Percentiles rank a stretch among this genome's conserved stretches.
Evolutionary conservation across 1,284 basidiomycete genomes (phyloP).

Genomic region (Pulveroboletus sp.): DNA sequence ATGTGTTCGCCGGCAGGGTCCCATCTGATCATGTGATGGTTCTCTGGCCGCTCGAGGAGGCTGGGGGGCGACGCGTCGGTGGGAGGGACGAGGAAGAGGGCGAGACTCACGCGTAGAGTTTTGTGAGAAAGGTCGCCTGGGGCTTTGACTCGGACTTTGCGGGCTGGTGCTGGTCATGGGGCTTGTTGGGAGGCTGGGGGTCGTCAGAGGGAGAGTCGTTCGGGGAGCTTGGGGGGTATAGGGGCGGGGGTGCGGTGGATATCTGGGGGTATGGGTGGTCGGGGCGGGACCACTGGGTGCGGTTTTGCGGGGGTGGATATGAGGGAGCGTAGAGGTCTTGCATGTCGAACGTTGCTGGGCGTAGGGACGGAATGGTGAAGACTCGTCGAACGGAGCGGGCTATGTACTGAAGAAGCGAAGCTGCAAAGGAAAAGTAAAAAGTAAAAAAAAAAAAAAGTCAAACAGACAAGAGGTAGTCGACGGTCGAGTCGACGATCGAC

Average conservation of each 20-base stretch:
- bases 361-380: constrained; percentile 40
- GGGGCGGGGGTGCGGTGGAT: constrained; percentile 34
- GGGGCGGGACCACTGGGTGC: constrained; percentile 39
- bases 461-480: constrained; percentile 34
- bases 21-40: constrained; percentile 92
- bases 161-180: constrained; percentile 51
- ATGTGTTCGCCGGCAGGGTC: constrained; percentile 87
- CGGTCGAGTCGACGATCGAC: constrained; percentile 38
- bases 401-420: constrained; percentile 35
- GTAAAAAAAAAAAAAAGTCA: constrained; percentile 25
- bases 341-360: constrained; percentile 40
- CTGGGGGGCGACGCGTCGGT: constrained; percentile 42
- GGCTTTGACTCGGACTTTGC: constrained; percentile 69
- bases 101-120: constrained; percentile 80
- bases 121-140: constrained; percentile 88
- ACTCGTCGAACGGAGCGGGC: constrained; percentile 32
- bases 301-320: constrained; percentile 41
- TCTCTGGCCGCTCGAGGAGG: constrained; percentile 80
- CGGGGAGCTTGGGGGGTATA: constrained; percentile 47
- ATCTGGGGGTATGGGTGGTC: constrained; percentile 41
- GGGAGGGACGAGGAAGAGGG: not conserved
- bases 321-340: constrained; percentile 70
- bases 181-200: constrained; percentile 43
- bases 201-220: constrained; percentile 50
- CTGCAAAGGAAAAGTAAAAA: not conserved